phyloP scores from a whole-genome alignment of 2,329 filamentous ascomycete genomes.

The Fusarium subglutinans region DNA sequence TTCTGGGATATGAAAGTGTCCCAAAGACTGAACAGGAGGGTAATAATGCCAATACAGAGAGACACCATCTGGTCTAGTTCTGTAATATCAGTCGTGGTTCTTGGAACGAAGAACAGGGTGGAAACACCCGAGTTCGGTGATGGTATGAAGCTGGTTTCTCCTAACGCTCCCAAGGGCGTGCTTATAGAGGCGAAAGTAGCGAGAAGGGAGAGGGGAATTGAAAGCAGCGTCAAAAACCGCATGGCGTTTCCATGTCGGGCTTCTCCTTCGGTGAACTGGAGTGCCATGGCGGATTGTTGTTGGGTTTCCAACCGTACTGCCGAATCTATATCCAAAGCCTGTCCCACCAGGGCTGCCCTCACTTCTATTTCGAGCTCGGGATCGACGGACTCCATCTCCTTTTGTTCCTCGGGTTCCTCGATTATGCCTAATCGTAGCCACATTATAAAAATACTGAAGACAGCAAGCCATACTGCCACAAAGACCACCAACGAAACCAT shows the following conservation, averaged over 20 bases:
- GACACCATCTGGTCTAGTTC: not conserved
- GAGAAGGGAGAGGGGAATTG: rapidly evolving
- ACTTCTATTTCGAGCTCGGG: not conserved
- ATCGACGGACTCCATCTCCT: not conserved
- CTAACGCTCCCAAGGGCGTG: not conserved
- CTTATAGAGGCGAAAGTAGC: not conserved
- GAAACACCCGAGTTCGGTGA: not conserved
- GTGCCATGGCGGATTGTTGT: rapidly evolving
- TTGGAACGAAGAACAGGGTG: not conserved
- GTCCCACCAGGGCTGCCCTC: not conserved
- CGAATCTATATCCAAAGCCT: not conserved
- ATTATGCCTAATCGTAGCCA: rapidly evolving
- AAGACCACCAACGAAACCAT: not conserved
- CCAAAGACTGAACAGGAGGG: not conserved
- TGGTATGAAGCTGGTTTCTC: not conserved
- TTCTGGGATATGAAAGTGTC: not conserved
- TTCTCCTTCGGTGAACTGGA: not conserved
- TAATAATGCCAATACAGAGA: not conserved
- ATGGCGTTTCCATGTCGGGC: not conserved
- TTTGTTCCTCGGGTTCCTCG: not conserved
- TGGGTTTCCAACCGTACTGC: not conserved
- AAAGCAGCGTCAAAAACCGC: not conserved
- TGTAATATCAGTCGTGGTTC: not conserved
- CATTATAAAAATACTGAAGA: not conserved
- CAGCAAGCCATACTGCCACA: not conserved